phyloP scores from a whole-genome alignment of 2,329 filamentous ascomycete genomes.

The Plenodomus tracheiphilus region DNA sequence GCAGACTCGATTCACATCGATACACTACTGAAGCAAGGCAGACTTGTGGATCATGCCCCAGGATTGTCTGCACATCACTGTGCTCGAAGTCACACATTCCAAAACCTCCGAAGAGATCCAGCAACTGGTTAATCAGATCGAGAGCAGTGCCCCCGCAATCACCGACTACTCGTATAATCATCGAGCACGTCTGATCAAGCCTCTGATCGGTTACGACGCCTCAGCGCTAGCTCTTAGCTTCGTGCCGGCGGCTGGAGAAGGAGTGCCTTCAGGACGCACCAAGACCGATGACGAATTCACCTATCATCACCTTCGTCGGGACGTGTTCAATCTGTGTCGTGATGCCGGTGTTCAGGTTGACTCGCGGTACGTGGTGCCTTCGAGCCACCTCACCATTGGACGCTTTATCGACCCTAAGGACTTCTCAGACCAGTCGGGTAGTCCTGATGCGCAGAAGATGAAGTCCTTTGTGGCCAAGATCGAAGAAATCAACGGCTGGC shows the following conservation, averaged over 20 bases:
- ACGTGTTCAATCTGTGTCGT: constrained; percentile 68
- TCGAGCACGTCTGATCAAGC: constrained; percentile 76
- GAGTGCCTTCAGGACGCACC: constrained; percentile 36
- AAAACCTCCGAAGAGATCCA: constrained; percentile 71
- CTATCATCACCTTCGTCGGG: constrained; percentile 86
- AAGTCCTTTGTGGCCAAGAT: constrained; percentile 68
- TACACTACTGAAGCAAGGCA: constrained; percentile 37
- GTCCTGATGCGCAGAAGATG: constrained; percentile 59
- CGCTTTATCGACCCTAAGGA: constrained; percentile 74
- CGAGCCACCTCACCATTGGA: constrained; percentile 84
- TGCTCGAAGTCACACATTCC: constrained; percentile 82
- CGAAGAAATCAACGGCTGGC: constrained; percentile 75
- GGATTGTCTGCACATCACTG: constrained; percentile 79
- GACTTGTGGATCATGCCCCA: constrained; percentile 86
- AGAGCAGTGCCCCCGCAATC: constrained; percentile 61
- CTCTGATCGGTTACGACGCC: constrained; percentile 80
- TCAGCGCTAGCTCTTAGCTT: constrained; percentile 87
- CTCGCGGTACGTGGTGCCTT: constrained; percentile 84
- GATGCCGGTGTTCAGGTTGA: constrained; percentile 69
- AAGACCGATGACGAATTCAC: constrained; percentile 68
- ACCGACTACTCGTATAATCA: constrained; percentile 68
- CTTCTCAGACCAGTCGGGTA: constrained; percentile 47
- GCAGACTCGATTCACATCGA: neutral
- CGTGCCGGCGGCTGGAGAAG: constrained; percentile 73
- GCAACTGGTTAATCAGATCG: constrained; percentile 61